phyloP scores from a whole-genome alignment of 345 rosid species.

The Lepidium africanum region DNA sequence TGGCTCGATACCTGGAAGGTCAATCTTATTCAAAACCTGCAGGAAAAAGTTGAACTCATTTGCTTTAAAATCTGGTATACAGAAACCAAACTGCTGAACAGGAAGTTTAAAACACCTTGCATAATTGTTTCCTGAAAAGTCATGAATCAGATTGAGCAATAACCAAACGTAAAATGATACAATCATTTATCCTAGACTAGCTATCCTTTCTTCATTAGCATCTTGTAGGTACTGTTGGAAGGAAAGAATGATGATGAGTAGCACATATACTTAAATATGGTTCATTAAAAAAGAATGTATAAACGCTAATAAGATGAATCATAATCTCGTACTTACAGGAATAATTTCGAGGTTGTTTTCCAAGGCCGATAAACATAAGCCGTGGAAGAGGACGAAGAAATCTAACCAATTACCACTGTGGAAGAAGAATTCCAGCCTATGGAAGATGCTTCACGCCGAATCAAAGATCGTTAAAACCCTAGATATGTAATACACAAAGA shows the following conservation, averaged over 20 bases:
- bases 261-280: not conserved
- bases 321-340: slow-evolving; percentile 53
- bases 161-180: not conserved
- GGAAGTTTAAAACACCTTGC: not conserved
- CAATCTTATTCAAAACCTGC: slow-evolving; percentile 96
- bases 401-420: no score
- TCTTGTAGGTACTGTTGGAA: not conserved
- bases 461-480: no score
- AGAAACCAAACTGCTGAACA: not conserved
- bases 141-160: slow-evolving; percentile 1
- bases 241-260: not conserved
- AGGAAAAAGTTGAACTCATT: not conserved
- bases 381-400: no score
- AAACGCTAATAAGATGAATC: not conserved
- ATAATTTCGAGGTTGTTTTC: slow-evolving; percentile 93
- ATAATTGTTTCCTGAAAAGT: not conserved
- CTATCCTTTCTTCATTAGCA: not conserved
- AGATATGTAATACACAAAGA: no score
- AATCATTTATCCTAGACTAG: not conserved
- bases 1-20: slow-evolving; percentile 97
- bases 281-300: not conserved
- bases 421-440: no score
- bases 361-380: slow-evolving; percentile 37
- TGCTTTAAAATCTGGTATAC: slow-evolving; percentile 20
- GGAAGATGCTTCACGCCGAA: no score